A percentile compares a stretch with the other conserved stretches of the same genome.
phyloP scores from a whole-genome alignment of 495 filamentous ascomycete species.

The Mytilinidion resinicola region DNA sequence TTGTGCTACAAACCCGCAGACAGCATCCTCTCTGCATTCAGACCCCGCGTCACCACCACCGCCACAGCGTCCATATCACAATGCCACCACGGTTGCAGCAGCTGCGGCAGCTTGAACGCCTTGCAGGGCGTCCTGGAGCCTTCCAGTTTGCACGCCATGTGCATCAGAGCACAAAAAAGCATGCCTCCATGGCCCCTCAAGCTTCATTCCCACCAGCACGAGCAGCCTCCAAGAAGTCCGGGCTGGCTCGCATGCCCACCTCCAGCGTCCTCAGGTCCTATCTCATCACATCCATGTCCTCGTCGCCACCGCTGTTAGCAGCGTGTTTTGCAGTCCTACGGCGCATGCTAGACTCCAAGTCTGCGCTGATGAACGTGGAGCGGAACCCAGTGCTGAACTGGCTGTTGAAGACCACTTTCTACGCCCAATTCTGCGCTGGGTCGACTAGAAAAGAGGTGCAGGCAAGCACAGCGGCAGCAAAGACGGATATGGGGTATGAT shows the following conservation, averaged over 20 bases:
- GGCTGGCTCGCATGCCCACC: slow-evolving; percentile 49
- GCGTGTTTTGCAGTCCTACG: slow-evolving; percentile 65
- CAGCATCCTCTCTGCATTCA: too few species aligned
- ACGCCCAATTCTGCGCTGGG: slow-evolving; percentile 79
- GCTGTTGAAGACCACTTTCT: slow-evolving; percentile 70
- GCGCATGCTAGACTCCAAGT: slow-evolving; percentile 62
- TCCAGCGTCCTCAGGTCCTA: slow-evolving; percentile 70
- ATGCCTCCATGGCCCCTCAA: neutral
- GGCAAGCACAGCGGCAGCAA: slow-evolving; percentile 43
- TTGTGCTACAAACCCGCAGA: too few species aligned
- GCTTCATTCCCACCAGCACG: neutral
- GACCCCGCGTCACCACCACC: too few species aligned
- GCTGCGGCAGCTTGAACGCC: neutral
- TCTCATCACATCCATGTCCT: slow-evolving; percentile 72
- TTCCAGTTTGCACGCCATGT: neutral
- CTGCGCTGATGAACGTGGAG: slow-evolving; percentile 38
- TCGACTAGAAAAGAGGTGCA: slow-evolving; percentile 57
- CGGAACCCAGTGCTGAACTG: slow-evolving; percentile 35
- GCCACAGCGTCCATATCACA: neutral
- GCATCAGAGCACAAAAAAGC: neutral
- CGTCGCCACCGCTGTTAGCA: slow-evolving; percentile 62
- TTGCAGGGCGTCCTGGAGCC: neutral
- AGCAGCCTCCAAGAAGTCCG: neutral
- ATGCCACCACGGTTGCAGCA: neutral
- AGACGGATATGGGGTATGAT: slow-evolving; percentile 59